Percentiles rank a stretch among this genome's conserved stretches.
phyloP scores from a whole-genome alignment of 805 yeast genomes.

The Candida maltosa region DNA sequence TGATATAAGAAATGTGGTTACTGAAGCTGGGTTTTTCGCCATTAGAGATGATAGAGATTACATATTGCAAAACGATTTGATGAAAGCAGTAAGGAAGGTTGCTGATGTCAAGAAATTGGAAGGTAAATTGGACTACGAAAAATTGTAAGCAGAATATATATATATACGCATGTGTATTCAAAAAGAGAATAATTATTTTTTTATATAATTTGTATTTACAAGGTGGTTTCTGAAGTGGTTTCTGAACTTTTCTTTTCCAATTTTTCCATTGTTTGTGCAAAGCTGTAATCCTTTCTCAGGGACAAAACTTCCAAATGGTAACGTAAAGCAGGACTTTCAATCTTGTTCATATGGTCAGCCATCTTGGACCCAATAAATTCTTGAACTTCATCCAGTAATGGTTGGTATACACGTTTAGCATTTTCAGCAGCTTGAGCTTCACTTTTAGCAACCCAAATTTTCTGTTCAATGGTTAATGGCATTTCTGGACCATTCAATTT shows the following conservation, averaged over 20 bases:
- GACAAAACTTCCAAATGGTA: constrained; percentile 40
- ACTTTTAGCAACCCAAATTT: constrained; percentile 58
- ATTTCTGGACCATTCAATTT: constrained; percentile 66
- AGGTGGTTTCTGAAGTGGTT: neutral
- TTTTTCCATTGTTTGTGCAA: constrained; percentile 13
- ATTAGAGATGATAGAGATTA: constrained; percentile 96
- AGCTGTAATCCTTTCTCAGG: constrained; percentile 22
- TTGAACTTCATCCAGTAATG: constrained; percentile 51
- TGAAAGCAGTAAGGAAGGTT: constrained; percentile 98
- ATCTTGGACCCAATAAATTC: constrained; percentile 51
- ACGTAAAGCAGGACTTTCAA: constrained; percentile 32
- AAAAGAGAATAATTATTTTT: neutral
- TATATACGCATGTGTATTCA: neutral
- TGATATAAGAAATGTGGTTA: constrained; percentile 91
- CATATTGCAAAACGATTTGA: constrained; percentile 86
- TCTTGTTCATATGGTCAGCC: constrained; percentile 35
- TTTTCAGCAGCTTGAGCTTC: constrained; percentile 18
- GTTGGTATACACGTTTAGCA: constrained; percentile 29
- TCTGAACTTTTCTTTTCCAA: neutral
- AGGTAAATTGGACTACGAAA: constrained; percentile 93
- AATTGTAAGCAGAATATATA: constrained; percentile 47
- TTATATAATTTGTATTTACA: constrained; percentile 3
- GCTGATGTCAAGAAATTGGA: constrained; percentile 95
- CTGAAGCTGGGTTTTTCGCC: constrained; percentile 99
- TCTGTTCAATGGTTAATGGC: constrained; percentile 68